Evolutionary conservation across 2,329 filamentous ascomycete species (phyloP).

Genomic region (Ophiosphaerella korrae): DNA sequence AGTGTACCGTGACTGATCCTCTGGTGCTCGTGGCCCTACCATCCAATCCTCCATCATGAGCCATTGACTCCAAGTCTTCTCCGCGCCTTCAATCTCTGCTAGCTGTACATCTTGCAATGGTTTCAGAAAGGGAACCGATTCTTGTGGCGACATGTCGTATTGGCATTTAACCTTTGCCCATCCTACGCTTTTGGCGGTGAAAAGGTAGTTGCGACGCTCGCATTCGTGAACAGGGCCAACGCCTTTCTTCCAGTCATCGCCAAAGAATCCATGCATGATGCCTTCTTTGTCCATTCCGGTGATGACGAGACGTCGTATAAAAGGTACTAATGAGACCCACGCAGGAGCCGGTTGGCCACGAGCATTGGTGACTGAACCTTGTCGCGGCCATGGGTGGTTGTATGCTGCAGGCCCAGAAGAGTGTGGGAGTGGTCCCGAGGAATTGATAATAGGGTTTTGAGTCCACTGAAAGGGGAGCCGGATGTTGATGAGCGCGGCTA

Average conservation of each 20-base stretch:
- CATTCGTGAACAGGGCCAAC: slow-evolving; percentile 83
- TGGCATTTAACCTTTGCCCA: slow-evolving; percentile 89
- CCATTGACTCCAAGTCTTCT: slow-evolving; percentile 92
- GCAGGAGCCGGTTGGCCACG: slow-evolving; percentile 45
- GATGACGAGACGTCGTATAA: slow-evolving; percentile 85
- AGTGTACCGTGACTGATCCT: slow-evolving; percentile 29
- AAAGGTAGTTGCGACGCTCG: slow-evolving; percentile 92
- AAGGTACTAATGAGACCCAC: slow-evolving; percentile 78
- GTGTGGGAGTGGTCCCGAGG: slow-evolving; percentile 40
- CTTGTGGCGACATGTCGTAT: slow-evolving; percentile 84
- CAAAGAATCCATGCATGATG: slow-evolving; percentile 94
- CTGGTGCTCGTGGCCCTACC: slow-evolving; percentile 81
- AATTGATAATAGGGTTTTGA: slow-evolving; percentile 53
- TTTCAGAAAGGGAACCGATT: slow-evolving; percentile 84
- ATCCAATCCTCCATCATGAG: slow-evolving; percentile 98
- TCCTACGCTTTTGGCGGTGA: slow-evolving; percentile 88
- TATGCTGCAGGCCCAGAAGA: slow-evolving; percentile 40
- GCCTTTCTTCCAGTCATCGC: slow-evolving; percentile 85
- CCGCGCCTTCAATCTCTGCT: slow-evolving; percentile 80
- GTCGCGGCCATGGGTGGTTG: slow-evolving; percentile 49
- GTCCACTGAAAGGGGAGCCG: slow-evolving; percentile 81
- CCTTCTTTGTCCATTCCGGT: slow-evolving; percentile 88
- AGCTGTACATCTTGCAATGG: slow-evolving; percentile 78
- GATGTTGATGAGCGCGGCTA: slow-evolving; percentile 92
- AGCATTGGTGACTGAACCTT: slow-evolving; percentile 46